Conservation (phyloP, 495 filamentous ascomycete genomes). For the Aspergillus cavernicola region DNA sequence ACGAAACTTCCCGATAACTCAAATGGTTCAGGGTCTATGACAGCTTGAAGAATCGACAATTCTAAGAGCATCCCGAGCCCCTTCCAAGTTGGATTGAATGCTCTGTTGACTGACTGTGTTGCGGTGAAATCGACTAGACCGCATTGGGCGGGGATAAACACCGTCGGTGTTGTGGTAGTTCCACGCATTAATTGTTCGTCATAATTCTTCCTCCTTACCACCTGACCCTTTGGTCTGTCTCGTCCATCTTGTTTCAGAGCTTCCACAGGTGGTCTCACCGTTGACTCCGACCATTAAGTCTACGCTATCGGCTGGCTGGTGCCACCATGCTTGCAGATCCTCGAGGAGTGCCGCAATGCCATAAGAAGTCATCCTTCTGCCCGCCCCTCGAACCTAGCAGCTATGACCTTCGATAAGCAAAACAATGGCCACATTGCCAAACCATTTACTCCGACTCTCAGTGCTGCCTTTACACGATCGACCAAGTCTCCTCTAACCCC, state of each 20-base stretch:
- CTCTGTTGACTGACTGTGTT: too few relatives aligned
- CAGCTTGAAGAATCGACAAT: too few relatives aligned
- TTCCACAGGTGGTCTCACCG: neutral
- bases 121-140: conserved; percentile 16
- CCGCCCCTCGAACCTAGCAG: conserved; percentile 30
- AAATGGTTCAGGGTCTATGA: neutral
- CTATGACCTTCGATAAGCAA: conserved; percentile 55
- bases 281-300: neutral
- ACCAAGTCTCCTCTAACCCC: conserved; percentile 47
- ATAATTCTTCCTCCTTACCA: conserved; percentile 3
- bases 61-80: too few relatives aligned
- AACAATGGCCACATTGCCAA: conserved; percentile 38
- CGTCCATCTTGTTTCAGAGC: neutral
- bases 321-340: conserved; percentile 38
- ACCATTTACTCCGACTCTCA: conserved; percentile 50
- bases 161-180: neutral
- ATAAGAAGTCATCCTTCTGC: conserved; percentile 33
- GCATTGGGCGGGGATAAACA: conserved; percentile 17
- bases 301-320: conserved; percentile 19
- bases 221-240: neutral
- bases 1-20: neutral
- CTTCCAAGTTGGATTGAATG: too few relatives aligned
- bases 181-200: neutral
- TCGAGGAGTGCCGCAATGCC: conserved; percentile 38
- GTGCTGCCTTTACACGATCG: conserved; percentile 39